These are phyloP conservation scores for Dunaliella sp. DNA, from an alignment of 139 green algal genomes.

Conservation along the genomic window DNA sequence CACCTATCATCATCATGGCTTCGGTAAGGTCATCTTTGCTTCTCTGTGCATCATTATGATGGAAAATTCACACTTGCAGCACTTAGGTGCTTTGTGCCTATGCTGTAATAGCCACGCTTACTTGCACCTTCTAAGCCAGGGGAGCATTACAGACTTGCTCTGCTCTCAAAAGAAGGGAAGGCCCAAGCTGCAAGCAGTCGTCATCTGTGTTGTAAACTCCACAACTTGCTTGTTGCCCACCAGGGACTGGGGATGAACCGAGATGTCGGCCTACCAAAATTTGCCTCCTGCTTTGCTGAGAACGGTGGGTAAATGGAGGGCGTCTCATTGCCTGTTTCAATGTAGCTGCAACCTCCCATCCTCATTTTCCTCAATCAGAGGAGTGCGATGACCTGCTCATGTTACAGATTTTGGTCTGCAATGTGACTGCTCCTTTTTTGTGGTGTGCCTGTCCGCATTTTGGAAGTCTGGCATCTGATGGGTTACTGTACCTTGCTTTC, in stretches of 20 bases:
- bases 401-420: too few species aligned
- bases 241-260: background rate
- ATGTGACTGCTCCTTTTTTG: too few species aligned
- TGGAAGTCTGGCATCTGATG: background rate
- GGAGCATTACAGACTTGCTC: too few species aligned
- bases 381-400: background rate
- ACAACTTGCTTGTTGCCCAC: too few species aligned
- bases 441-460: too few species aligned
- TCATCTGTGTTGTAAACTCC: background rate
- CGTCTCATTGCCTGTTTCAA: too few species aligned
- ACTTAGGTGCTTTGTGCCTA: background rate
- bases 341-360: too few species aligned
- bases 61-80: background rate
- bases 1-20: background rate
- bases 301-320: background rate
- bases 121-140: too few species aligned
- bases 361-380: too few species aligned
- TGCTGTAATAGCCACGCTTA: background rate
- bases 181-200: too few species aligned
- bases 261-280: background rate
- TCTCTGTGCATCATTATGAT: background rate
- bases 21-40: too few species aligned
- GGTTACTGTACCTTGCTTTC: too few species aligned
- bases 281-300: background rate
- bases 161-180: background rate